Evolutionary conservation across 768 basidiomycete species (phyloP).

Genomic region (Mrakia blollopis): DNA sequence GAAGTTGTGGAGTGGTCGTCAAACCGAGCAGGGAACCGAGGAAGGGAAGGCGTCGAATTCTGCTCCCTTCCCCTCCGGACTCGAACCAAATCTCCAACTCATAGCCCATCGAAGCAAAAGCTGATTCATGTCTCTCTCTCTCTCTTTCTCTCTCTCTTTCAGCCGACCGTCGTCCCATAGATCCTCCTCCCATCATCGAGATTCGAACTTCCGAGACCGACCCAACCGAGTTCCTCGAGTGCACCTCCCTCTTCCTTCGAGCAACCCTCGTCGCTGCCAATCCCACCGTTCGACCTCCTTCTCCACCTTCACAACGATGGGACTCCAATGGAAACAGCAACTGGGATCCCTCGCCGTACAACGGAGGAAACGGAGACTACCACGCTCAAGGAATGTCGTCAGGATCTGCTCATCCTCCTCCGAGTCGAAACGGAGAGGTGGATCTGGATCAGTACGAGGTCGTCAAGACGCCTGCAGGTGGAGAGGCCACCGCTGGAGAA

Average conservation of each 20-base stretch:
- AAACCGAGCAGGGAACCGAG: no score
- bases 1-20: no score
- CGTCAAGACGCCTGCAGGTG: constrained; percentile 41
- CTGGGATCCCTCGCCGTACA: not conserved
- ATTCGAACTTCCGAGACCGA: constrained; percentile 25
- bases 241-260: constrained; percentile 41
- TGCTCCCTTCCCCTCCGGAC: no score
- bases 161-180: constrained; percentile 45
- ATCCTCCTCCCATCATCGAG: constrained; percentile 45
- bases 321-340: not conserved
- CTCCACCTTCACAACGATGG: not conserved
- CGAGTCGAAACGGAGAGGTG: not conserved
- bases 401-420: not conserved
- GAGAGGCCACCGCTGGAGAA: constrained; percentile 44
- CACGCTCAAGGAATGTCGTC: not conserved
- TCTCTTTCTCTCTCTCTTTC: not conserved
- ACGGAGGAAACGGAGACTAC: not conserved
- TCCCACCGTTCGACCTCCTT: constrained; percentile 6
- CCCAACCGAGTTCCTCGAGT: constrained; percentile 38
- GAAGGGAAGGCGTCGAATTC: no score
- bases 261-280: constrained; percentile 40
- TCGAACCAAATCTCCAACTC: no score
- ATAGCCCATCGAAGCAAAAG: no score
- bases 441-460: constrained; percentile 34
- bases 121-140: not conserved